Base-by-base conservation (phyloP, 495 filamentous ascomycete genomes). In the Penicillium manginii region DNA sequence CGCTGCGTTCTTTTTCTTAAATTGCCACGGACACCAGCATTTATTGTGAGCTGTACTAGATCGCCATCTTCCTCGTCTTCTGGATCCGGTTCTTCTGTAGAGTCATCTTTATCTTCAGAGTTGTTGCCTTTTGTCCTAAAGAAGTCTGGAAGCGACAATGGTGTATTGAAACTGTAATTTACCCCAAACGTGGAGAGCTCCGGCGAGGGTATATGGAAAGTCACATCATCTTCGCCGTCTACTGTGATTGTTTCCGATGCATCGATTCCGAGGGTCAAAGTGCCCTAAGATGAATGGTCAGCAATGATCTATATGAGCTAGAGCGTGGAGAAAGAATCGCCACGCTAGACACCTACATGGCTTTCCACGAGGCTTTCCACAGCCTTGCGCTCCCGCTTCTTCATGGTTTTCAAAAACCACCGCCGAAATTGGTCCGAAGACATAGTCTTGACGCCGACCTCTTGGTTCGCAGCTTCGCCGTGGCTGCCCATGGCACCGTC, bases 371-470 rank as follows among this genome's bases (percentile, higher is more conserved):
- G 45, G 8, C 65, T 66, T 52, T 81, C 68, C 6, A 84, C 60
- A 42, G 66, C 68, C 33, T 69, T 65, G 58, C 75, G 67, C 59
- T 79, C 77, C 17, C 76, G 69, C 35, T 62, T 72, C 58, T 76
- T 76, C 74, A 83, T 79, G 15, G 63, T 69, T 52, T 74, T 76
- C 53, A 82, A 61, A 46, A 83, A 77, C 80, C 80, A 83, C 45
- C 65, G 55, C 55, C 78, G 73, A 64, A 84, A 83, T 59, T 83
- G 74, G 37, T 73, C 69, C 1, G 78, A 73, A 33, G 64, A 64
- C 75, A 77, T 77, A 15, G 77, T 62, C 63, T 70, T 74, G 0
- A 79, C 70, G 17, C 81, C 81, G 1, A 83, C 55, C 35, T 75
- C 53, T 55, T 68, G 60, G 15, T 43, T 59, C 53, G 71, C 57